Evolutionary conservation across 306 rosid genomes (phyloP).

Genomic region (Vachellia collinsii): DNA sequence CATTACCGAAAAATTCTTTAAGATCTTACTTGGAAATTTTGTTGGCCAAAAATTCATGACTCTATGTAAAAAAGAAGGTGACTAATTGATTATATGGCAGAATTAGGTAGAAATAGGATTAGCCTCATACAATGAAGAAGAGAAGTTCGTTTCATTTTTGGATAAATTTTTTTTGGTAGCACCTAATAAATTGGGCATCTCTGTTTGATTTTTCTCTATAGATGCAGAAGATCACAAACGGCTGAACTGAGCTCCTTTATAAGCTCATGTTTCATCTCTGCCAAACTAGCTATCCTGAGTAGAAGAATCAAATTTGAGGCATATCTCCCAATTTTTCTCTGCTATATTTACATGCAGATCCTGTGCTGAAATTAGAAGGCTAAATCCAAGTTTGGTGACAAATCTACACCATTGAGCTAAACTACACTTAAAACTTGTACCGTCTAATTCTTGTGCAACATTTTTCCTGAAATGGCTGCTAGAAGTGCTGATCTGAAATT

Average conservation of each 20-base stretch:
- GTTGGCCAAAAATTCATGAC: too few species aligned
- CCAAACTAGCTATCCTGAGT: conserved; percentile 23
- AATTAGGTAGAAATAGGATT: too few species aligned
- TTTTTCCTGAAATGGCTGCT: conserved; percentile 90
- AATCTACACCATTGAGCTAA: conserved; percentile 35
- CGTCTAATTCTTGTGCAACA: conserved; percentile 48
- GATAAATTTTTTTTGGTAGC: neutral
- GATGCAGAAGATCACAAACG: conserved; percentile 20
- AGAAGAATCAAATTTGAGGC: conserved; percentile 43
- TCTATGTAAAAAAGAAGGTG: too few species aligned
- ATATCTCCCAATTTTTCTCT: conserved; percentile 41
- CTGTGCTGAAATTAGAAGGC: conserved; percentile 39
- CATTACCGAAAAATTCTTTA: too few species aligned
- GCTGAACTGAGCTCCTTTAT: conserved; percentile 27
- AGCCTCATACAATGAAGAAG: too few species aligned
- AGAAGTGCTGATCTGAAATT: conserved; percentile 88
- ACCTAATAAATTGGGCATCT: conserved; percentile 15
- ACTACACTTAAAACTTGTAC: conserved; percentile 11
- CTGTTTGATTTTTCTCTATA: conserved; percentile 18
- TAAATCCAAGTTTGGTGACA: conserved; percentile 32
- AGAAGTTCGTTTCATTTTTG: too few species aligned
- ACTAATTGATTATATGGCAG: too few species aligned
- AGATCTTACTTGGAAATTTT: too few species aligned
- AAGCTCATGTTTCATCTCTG: conserved; percentile 12
- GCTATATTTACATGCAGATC: conserved; percentile 70